phyloP scores from a whole-genome alignment of 208 protist genomes.

The Kentomonas sorsogonicus region DNA sequence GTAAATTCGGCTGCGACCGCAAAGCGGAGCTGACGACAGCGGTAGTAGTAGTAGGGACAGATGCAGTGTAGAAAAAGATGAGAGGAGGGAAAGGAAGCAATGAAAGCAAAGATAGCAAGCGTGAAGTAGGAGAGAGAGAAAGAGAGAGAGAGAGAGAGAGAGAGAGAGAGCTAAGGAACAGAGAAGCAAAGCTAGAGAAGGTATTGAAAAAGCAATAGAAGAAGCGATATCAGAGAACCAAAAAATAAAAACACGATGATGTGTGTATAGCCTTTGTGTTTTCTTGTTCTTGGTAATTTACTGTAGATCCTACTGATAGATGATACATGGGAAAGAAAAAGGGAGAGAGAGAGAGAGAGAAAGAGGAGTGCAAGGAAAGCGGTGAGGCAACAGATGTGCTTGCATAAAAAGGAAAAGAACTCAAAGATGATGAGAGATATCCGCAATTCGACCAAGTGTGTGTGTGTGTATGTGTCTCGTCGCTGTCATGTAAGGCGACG shows the following conservation, averaged over 20 bases:
- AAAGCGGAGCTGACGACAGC: no score
- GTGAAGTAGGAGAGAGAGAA: slow-evolving; percentile 1
- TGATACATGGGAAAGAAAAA: not conserved
- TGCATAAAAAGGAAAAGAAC: not conserved
- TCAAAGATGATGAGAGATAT: not conserved
- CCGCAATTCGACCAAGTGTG: not conserved
- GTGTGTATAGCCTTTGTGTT: not conserved
- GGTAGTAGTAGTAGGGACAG: no score
- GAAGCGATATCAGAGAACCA: not conserved
- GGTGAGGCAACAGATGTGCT: not conserved
- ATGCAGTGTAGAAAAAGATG: no score
- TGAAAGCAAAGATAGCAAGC: slow-evolving; percentile 7
- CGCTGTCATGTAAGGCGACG: not conserved
- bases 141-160: slow-evolving; percentile 17
- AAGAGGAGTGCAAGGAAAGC: no score
- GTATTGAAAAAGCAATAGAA: not conserved
- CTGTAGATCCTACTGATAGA: not conserved
- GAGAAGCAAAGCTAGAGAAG: not conserved
- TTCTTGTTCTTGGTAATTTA: not conserved
- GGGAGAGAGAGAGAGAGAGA: slow-evolving; percentile 2
- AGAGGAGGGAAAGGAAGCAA: no score
- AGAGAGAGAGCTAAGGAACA: not conserved
- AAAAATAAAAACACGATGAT: slow-evolving; percentile 1
- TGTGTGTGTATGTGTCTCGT: not conserved
- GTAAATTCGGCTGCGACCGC: no score